Evolutionary conservation across 176 grass and related monocot genomes (phyloP), one percentile per base, ranked within the genome.

Genomic region (Avena eriantha): DNA sequence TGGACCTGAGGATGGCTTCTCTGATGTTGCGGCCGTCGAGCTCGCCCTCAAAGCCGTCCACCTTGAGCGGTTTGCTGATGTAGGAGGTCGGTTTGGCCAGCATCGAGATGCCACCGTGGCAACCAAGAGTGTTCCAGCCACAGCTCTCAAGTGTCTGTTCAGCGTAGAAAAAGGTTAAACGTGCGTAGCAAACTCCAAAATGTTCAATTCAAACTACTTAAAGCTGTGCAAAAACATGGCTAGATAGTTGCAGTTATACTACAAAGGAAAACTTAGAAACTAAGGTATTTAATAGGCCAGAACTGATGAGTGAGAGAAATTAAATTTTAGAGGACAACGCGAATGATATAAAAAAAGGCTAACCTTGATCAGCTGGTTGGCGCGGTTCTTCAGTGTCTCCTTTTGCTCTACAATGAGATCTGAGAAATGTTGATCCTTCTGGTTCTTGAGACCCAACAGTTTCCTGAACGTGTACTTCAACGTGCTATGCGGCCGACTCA

Each of bases 401-500:
- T 91, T 94, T 12, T 94, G 92, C 75, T 91, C 84, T 6, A 61
- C 50, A 54, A 95, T 88, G 70, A 86, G 92, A 47, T 94, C 22
- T 11, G 57, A 79, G 55, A 96, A 91, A 23, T 75, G 87, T 51
- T 88, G 39, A 88, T 86, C 82, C 45, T 90, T 91, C 82, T 92
- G 92, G 82, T 88, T 90, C 82, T 90, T 96, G 69, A 91, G 88
- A 24, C 87, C 84, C 68, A 98, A 26, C 16, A 98, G 86, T 65
- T 96, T 94, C 57, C 85, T 96, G 57, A 94, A 88, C 36, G 93
- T 90, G 83, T 98, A 98, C 86, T 91, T 98, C 22, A 92, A 56
- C 24, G 93, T 98, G 89, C 77, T 86, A 53, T 96, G 97, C 0
- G 97, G 97, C 3, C 85, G 88, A 80, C 88, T 91, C 86, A 94